phyloP scores from a whole-genome alignment of 108 stramenopile genomes.

The Chaetoceros tenuissimus region DNA sequence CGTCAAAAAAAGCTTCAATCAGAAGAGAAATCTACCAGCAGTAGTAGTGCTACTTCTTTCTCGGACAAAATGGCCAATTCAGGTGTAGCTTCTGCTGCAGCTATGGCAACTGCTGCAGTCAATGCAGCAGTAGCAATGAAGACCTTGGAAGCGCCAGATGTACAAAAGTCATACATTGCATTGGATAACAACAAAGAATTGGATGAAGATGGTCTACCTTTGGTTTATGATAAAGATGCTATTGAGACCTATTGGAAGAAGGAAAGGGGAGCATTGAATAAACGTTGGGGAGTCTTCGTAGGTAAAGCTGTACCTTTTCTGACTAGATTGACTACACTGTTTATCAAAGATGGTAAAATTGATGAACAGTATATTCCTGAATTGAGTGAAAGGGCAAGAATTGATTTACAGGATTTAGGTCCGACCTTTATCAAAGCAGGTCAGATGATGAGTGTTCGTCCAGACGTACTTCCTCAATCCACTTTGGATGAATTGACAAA shows the following conservation, averaged over 20 bases:
- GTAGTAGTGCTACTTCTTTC: constrained; percentile 9
- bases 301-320: constrained; percentile 84
- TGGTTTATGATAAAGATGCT: constrained; percentile 84
- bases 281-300: constrained; percentile 87
- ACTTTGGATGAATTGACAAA: constrained; percentile 84
- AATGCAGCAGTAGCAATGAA: constrained; percentile 88
- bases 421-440: constrained; percentile 80
- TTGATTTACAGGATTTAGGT: constrained; percentile 90
- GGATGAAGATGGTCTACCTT: constrained; percentile 85
- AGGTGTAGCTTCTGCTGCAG: constrained; percentile 69
- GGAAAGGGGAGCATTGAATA: constrained; percentile 78
- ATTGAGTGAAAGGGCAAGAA: constrained; percentile 70
- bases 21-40: neutral
- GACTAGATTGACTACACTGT: constrained; percentile 61
- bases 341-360: constrained; percentile 77
- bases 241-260: constrained; percentile 88
- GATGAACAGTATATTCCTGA: constrained; percentile 72
- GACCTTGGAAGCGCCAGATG: constrained; percentile 63
- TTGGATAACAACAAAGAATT: constrained; percentile 40
- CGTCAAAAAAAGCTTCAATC: neutral
- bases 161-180: constrained; percentile 64
- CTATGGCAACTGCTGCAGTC: constrained; percentile 85
- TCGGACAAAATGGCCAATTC: constrained; percentile 51
- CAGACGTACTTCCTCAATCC: constrained; percentile 86
- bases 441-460: constrained; percentile 87